A percentile compares a stretch with the other conserved stretches of the same genome.
These are phyloP conservation scores for Termitomyces sp. DNA, from an alignment of 768 basidiomycete species.

Conservation along the genomic window DNA sequence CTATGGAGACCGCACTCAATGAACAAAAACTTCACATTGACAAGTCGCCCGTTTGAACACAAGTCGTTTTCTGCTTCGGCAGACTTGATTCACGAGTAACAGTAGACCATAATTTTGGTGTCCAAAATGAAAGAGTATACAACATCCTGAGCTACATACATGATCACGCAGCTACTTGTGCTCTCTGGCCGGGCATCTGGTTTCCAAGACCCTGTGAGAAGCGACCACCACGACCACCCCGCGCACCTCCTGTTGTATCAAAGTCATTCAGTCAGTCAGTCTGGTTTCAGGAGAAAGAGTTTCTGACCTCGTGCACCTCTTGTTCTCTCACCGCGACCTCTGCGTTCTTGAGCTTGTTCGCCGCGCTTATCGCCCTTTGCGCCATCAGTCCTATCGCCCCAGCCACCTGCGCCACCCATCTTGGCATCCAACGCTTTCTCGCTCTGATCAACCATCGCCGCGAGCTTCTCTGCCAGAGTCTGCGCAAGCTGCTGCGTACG, in stretches of 20 bases:
- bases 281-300: neutral
- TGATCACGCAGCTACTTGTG: constrained; percentile 15
- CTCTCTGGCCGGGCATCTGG: constrained; percentile 52
- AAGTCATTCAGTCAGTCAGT: no score
- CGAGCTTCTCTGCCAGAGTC: constrained; percentile 83
- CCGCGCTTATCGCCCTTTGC: constrained; percentile 73
- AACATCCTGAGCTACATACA: neutral
- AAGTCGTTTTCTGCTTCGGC: neutral
- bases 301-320: constrained; percentile 55
- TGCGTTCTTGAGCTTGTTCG: constrained; percentile 73
- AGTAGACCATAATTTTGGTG: neutral
- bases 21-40: no score
- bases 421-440: constrained; percentile 86
- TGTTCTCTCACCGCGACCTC: constrained; percentile 67
- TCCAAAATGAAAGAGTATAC: neutral
- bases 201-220: constrained; percentile 82
- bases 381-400: constrained; percentile 66
- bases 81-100: neutral
- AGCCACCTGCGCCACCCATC: constrained; percentile 60
- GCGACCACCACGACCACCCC: constrained; percentile 67
- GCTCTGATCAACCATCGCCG: constrained; percentile 82
- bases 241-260: constrained; percentile 43
- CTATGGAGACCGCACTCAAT: neutral
- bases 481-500: constrained; percentile 89
- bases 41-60: neutral